These are phyloP conservation scores for Pichia gijzeniarum DNA, from an alignment of 805 yeast species.

Conservation along the genomic window DNA sequence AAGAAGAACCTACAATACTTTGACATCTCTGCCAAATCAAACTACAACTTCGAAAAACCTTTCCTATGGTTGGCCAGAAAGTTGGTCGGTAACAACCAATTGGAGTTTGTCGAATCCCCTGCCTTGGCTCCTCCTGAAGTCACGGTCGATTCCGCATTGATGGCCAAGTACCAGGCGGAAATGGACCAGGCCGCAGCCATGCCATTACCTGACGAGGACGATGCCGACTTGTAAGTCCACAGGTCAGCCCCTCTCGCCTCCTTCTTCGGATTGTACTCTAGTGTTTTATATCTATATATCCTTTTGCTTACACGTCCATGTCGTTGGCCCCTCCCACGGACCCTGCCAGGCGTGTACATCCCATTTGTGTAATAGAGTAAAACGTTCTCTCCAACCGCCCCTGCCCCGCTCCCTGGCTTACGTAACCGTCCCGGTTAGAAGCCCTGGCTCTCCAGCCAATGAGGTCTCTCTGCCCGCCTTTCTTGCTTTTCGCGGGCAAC, in stretches of 20 bases:
- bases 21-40: constrained; percentile 99
- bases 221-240: constrained; percentile 94
- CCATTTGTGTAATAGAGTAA: too few species aligned
- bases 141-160: constrained; percentile 89
- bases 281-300: neutral
- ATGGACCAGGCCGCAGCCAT: constrained; percentile 99
- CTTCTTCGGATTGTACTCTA: neutral
- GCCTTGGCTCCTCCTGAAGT: constrained; percentile 99
- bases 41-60: constrained; percentile 99
- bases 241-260: too few species aligned
- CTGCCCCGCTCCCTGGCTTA: too few species aligned
- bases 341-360: too few species aligned
- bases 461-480: neutral
- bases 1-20: constrained; percentile 99
- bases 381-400: too few species aligned
- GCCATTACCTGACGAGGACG: constrained; percentile 99
- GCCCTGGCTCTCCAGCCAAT: neutral
- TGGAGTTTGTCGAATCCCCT: constrained; percentile 98
- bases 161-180: constrained; percentile 98
- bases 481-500: neutral
- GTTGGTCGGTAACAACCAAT: constrained; percentile 94
- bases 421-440: neutral
- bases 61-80: constrained; percentile 99
- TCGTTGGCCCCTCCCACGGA: too few species aligned
- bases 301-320: neutral